Conservation (phyloP, 2,329 filamentous ascomycete species). For the Pyrenophora tritici-repentis region DNA sequence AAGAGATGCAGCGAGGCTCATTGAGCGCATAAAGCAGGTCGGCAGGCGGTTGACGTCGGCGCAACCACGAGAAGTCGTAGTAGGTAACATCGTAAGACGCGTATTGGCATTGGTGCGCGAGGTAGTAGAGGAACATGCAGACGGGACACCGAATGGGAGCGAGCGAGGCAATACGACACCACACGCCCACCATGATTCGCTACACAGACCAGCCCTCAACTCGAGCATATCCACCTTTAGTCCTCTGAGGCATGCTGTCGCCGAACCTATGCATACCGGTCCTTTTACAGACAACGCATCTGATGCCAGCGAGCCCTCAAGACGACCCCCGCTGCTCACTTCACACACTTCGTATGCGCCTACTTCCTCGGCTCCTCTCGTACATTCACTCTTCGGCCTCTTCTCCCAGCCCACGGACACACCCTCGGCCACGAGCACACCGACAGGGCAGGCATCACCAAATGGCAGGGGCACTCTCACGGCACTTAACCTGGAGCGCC, state of each 20-base stretch:
- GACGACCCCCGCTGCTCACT: slow-evolving; percentile 65
- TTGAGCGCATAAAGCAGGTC: slow-evolving; percentile 78
- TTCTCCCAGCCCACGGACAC: slow-evolving; percentile 70
- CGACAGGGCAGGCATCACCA: slow-evolving; percentile 59
- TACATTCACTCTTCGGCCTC: slow-evolving; percentile 84
- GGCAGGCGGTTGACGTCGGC: slow-evolving; percentile 79
- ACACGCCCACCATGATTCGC: slow-evolving; percentile 45
- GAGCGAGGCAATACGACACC: slow-evolving; percentile 60
- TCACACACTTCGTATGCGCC: slow-evolving; percentile 67
- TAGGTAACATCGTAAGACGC: slow-evolving; percentile 91
- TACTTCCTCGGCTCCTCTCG: slow-evolving; percentile 57
- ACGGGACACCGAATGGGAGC: slow-evolving; percentile 62
- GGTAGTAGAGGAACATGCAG: slow-evolving; percentile 81
- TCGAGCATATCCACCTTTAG: slow-evolving; percentile 55
- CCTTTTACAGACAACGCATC: slow-evolving; percentile 39
- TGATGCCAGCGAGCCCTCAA: slow-evolving; percentile 43
- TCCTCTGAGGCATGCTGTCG: slow-evolving; percentile 52
- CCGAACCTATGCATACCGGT: slow-evolving; percentile 42
- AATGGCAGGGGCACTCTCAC: slow-evolving; percentile 49
- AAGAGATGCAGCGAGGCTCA: slow-evolving; percentile 75
- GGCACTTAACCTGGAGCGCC: slow-evolving; percentile 45
- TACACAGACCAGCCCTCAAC: slow-evolving; percentile 44
- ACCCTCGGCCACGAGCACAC: slow-evolving; percentile 53
- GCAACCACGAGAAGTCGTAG: slow-evolving; percentile 86
- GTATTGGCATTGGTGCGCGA: slow-evolving; percentile 90